Evolutionary conservation across 1,284 basidiomycete genomes (phyloP).

Genomic region (Athelia sp.): DNA sequence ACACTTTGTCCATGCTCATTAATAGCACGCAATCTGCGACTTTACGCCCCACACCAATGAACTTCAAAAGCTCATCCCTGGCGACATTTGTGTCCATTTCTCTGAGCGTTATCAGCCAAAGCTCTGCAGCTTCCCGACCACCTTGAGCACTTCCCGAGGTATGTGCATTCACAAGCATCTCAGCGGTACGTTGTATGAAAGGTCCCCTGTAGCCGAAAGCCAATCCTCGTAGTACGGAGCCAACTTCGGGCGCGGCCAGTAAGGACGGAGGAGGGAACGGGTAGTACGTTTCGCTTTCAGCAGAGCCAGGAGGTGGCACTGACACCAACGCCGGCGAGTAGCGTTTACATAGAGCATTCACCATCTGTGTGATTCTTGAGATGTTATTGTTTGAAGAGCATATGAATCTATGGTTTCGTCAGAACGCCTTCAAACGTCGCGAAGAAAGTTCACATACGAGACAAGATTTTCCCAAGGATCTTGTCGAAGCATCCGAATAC

Average conservation of each 20-base stretch:
- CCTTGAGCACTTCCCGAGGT: constrained; percentile 17
- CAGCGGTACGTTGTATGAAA: constrained; percentile 83
- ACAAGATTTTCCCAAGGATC: constrained; percentile 95
- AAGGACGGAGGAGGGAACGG: constrained; percentile 80
- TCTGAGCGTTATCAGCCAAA: constrained; percentile 61
- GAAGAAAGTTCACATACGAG: constrained; percentile 57
- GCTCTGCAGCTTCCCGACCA: constrained; percentile 43
- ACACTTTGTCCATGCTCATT: constrained; percentile 91
- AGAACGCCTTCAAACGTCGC: too few relatives aligned
- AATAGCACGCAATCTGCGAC: constrained; percentile 93
- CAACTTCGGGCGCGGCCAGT: constrained; percentile 60
- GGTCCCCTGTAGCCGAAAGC: constrained; percentile 96
- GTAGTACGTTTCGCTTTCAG: constrained; percentile 50
- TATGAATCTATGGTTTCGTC: constrained; percentile 71
- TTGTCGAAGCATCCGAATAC: constrained; percentile 61
- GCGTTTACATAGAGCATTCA: constrained; percentile 66
- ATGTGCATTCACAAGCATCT: constrained; percentile 66
- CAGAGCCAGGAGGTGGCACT: constrained; percentile 35
- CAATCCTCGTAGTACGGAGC: constrained; percentile 67
- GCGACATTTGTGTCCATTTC: constrained; percentile 50
- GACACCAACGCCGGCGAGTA: constrained; percentile 67
- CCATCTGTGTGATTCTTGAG: constrained; percentile 85
- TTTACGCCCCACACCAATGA: constrained; percentile 92
- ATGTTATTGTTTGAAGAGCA: constrained; percentile 99
- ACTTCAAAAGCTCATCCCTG: constrained; percentile 70